A percentile compares a stretch with the other conserved stretches of the same genome.
phyloP scores from a whole-genome alignment of 352 stramenopile species.

The Blastocystis sp. region DNA sequence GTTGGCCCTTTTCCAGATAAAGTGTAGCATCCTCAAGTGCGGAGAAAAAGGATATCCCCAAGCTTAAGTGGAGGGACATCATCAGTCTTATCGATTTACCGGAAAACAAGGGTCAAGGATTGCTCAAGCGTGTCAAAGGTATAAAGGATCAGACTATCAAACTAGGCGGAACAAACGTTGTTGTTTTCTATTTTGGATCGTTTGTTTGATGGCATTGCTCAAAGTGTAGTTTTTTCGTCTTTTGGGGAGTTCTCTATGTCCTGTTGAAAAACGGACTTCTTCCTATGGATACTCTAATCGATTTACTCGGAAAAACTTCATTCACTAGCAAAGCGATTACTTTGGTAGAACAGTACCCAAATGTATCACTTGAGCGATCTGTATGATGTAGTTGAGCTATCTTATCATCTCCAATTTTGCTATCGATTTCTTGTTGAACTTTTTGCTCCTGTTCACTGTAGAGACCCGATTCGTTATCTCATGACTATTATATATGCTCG shows the following conservation, averaged over 20 bases:
- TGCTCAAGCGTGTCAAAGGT: not conserved
- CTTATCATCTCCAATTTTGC: slow-evolving; percentile 17
- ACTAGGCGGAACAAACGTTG: not conserved
- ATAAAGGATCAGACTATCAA: slow-evolving; percentile 33
- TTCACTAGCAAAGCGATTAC: not conserved
- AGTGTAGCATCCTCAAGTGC: not conserved
- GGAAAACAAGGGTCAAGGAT: not conserved
- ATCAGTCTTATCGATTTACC: slow-evolving; percentile 20
- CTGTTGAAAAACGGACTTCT: slow-evolving; percentile 10
- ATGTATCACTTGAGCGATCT: not conserved
- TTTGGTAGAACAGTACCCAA: not conserved
- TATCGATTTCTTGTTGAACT: not conserved
- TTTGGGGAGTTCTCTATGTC: slow-evolving; percentile 18
- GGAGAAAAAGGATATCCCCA: not conserved
- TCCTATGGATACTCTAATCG: slow-evolving; percentile 22
- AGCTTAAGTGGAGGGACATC: slow-evolving; percentile 35
- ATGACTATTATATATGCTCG: slow-evolving; percentile 26
- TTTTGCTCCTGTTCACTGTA: not conserved
- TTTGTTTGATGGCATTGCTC: not conserved
- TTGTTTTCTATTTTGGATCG: slow-evolving; percentile 8
- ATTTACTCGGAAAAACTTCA: not conserved
- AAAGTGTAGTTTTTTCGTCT: not conserved
- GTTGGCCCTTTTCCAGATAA: not conserved
- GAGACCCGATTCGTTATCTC: slow-evolving; percentile 38
- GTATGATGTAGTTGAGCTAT: slow-evolving; percentile 39